phyloP scores from a whole-genome alignment of 2,329 filamentous ascomycete species.

The Xylariaceae sp. region DNA sequence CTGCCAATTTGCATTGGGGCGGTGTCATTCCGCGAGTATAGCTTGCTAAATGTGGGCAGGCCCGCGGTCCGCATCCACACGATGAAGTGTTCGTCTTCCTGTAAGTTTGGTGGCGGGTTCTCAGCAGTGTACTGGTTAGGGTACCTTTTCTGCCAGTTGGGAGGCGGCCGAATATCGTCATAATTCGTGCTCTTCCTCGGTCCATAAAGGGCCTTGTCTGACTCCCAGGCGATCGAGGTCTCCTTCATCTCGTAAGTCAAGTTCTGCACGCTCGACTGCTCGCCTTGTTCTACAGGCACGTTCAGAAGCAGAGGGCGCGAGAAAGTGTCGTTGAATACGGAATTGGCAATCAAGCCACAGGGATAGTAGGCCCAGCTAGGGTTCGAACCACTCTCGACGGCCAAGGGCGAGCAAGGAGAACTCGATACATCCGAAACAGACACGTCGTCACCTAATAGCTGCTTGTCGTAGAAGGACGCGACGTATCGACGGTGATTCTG shows the following conservation, averaged over 20 bases:
- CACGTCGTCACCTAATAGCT: constrained; percentile 73
- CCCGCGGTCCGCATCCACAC: constrained; percentile 99
- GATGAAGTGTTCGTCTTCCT: constrained; percentile 82
- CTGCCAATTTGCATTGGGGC: constrained; percentile 67
- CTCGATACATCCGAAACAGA: constrained; percentile 61
- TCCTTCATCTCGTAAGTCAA: constrained; percentile 75
- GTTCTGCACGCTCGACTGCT: constrained; percentile 38
- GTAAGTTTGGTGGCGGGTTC: constrained; percentile 70
- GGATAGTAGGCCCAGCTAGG: constrained; percentile 74
- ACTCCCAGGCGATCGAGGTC: constrained; percentile 80
- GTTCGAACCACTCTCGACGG: constrained; percentile 49
- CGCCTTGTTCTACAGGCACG: constrained; percentile 31
- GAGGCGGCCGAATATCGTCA: constrained; percentile 74
- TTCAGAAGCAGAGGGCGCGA: constrained; percentile 65
- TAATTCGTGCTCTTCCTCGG: constrained; percentile 61
- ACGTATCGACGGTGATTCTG: constrained; percentile 98
- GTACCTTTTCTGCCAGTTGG: constrained; percentile 78
- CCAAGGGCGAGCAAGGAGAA: constrained; percentile 77
- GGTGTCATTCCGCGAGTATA: constrained; percentile 80
- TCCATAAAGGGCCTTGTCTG: constrained; percentile 80
- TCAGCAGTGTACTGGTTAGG: constrained; percentile 69
- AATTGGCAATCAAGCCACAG: constrained; percentile 95
- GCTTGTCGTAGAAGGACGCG: constrained; percentile 80
- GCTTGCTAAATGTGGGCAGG: constrained; percentile 90
- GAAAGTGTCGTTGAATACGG: constrained; percentile 94